A percentile compares a stretch with the other conserved stretches of the same genome.
phyloP scores from a whole-genome alignment of 371 early-diverging fungal genomes.

The Thermomucor indicae-seudaticae region DNA sequence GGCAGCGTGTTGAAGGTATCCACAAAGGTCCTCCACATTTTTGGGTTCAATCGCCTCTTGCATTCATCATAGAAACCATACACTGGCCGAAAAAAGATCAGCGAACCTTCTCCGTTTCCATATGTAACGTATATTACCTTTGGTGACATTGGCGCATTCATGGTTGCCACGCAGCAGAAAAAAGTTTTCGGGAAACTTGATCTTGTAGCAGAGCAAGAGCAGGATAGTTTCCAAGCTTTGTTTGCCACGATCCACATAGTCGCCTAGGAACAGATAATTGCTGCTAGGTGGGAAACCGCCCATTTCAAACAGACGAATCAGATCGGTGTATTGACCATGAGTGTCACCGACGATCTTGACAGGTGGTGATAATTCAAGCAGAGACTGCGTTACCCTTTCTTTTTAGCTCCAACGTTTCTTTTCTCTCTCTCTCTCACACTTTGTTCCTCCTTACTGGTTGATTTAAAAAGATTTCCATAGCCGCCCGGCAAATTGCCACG shows the following conservation, averaged over 20 bases:
- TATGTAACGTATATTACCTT: conserved; percentile 45
- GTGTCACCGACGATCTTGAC: conserved; percentile 97
- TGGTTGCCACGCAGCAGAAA: conserved; percentile 98
- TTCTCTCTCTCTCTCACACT: too few relatives aligned
- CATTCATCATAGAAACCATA: conserved; percentile 99
- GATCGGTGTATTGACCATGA: conserved; percentile 93
- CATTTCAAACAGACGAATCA: conserved; percentile 89
- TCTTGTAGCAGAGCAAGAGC: conserved; percentile 94
- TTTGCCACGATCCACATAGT: conserved; percentile 99
- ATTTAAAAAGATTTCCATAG: conserved; percentile 88
- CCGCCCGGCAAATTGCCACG: conserved; percentile 78
- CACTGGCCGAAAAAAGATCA: too few relatives aligned
- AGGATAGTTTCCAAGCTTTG: conserved; percentile 95
- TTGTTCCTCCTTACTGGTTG: conserved; percentile 64
- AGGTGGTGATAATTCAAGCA: conserved; percentile 95
- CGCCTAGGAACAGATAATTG: conserved; percentile 97
- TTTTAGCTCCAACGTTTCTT: neutral
- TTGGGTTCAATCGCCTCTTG: conserved; percentile 91
- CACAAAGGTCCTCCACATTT: conserved; percentile 97
- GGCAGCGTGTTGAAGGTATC: conserved; percentile 98
- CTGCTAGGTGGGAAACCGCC: conserved; percentile 88
- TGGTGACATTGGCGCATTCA: conserved; percentile 96
- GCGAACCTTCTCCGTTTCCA: neutral
- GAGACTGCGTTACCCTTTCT: conserved; percentile 33
- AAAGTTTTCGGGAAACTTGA: conserved; percentile 97